Conservation (phyloP, 129 eudicot species). For the Sambucus nigra region DNA sequence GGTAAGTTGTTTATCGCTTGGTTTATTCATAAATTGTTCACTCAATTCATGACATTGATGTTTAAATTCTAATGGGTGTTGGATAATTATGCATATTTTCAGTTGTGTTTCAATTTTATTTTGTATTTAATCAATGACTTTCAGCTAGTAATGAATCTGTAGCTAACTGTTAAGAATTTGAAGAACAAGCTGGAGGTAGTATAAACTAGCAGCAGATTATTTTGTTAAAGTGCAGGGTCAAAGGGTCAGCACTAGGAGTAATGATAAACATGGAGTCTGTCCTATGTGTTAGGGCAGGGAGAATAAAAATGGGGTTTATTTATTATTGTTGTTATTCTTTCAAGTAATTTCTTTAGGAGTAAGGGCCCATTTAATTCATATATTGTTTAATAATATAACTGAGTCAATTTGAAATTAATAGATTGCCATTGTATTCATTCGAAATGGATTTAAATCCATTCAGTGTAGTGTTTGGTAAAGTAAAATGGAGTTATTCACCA, state of each 20-base stretch:
- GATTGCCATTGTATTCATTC: too few relatives aligned
- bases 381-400: too few relatives aligned
- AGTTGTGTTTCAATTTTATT: neutral
- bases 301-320: neutral
- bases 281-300: neutral
- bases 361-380: too few relatives aligned
- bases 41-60: neutral
- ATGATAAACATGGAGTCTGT: neutral
- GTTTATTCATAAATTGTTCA: neutral
- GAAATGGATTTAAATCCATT: too few relatives aligned
- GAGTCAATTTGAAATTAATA: too few relatives aligned
- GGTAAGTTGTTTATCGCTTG: slow-evolving; percentile 28
- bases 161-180: too few relatives aligned
- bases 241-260: neutral
- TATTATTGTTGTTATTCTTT: too few relatives aligned
- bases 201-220: neutral
- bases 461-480: too few relatives aligned
- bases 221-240: neutral
- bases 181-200: neutral
- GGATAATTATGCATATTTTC: neutral
- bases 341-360: neutral
- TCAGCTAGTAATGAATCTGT: too few relatives aligned
- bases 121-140: too few relatives aligned
- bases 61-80: too few relatives aligned
- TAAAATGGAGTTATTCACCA: too few relatives aligned